A percentile compares a stretch with the other conserved stretches of the same genome.
phyloP scores from a whole-genome alignment of 2,329 filamentous ascomycete genomes.

The Alternaria conjuncta region DNA sequence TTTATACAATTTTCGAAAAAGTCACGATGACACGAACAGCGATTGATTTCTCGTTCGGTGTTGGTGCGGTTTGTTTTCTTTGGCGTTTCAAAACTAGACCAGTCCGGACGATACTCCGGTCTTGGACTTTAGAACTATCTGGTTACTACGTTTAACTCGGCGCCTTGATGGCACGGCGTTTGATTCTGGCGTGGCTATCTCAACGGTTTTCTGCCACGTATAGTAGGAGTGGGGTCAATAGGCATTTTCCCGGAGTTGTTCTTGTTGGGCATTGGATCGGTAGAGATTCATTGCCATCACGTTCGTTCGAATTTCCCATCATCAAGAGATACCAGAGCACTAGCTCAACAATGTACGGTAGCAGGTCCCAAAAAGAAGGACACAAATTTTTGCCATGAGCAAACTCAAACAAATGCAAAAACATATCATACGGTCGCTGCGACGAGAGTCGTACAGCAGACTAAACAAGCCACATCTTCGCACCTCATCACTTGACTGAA shows the following conservation, averaged over 20 bases:
- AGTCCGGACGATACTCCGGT: constrained; percentile 22
- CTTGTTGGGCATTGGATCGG: constrained; percentile 15
- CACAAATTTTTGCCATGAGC: constrained; percentile 17
- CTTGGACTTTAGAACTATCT: constrained; percentile 28
- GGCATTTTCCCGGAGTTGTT: constrained; percentile 32
- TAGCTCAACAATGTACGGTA: constrained; percentile 45
- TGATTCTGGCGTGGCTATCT: constrained; percentile 25
- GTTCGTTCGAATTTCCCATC: constrained; percentile 33
- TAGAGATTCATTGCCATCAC: constrained; percentile 28
- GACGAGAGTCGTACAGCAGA: constrained; percentile 8
- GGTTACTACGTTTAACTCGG: constrained; percentile 41
- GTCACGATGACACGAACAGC: constrained; percentile 48
- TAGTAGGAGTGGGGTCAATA: constrained; percentile 14
- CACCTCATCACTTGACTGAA: background rate
- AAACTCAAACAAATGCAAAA: constrained; percentile 21
- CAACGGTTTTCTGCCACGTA: constrained; percentile 15
- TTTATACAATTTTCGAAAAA: constrained; percentile 44
- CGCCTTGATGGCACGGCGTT: constrained; percentile 43
- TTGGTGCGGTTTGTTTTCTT: constrained; percentile 28
- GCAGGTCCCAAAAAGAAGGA: constrained; percentile 30
- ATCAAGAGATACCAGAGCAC: constrained; percentile 48
- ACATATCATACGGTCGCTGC: constrained; percentile 18
- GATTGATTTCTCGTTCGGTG: constrained; percentile 37
- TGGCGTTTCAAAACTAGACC: constrained; percentile 45
- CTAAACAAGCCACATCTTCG: constrained; percentile 7